Base-by-base conservation (phyloP, 2,329 filamentous ascomycete species). In the Xylaria digitata region DNA sequence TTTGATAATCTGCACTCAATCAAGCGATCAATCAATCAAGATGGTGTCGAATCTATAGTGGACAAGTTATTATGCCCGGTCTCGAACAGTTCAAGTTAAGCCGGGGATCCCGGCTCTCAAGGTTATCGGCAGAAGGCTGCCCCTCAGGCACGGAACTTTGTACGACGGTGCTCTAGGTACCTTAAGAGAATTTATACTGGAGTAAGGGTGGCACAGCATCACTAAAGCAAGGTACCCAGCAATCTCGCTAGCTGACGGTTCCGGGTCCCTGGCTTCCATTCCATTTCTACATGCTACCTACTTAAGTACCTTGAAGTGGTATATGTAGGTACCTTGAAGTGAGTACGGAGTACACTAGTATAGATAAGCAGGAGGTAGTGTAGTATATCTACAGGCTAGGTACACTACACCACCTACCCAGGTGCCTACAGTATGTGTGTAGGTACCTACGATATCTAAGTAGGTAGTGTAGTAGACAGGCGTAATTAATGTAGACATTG, bases 51-150 rank as follows among this genome's bases (percentile, higher is more conserved):
- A 15, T 55, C 21, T 21, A 55, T 55, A 55, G 26, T 26, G 26
- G 26, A 26, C 26, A 34, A 55, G 19, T 11, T 54, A 42, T 55
- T 43, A 54, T 42, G 34, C 52, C 19, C n/a, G 21, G 21, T 42
- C 34, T 40, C 7, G 11, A 54, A 42, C 19, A 11, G 34, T 55
- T 54, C 37, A 5, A 11, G 34, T 55, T 54, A 37, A 7, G 53
- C 37, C 37, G 62, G 56, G 50, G 30, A 65, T 61, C 53, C 58
- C 21, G 32, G 19, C 58, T 49, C 49, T 48, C 49, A 54, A 55
- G 62, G 56, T 37, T 52, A 37, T 65, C 58, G 63, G 63, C 30
- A 66, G 58, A 65, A 56, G 26, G 52, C 45, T 62, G 58, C 58
- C 63, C 53, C 45, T 62, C 57, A 62, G 54, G 59, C 58, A 66